These are phyloP conservation scores for Phialophora tarda DNA, from an alignment of 2,329 filamentous ascomycete species.

Conservation along the genomic window DNA sequence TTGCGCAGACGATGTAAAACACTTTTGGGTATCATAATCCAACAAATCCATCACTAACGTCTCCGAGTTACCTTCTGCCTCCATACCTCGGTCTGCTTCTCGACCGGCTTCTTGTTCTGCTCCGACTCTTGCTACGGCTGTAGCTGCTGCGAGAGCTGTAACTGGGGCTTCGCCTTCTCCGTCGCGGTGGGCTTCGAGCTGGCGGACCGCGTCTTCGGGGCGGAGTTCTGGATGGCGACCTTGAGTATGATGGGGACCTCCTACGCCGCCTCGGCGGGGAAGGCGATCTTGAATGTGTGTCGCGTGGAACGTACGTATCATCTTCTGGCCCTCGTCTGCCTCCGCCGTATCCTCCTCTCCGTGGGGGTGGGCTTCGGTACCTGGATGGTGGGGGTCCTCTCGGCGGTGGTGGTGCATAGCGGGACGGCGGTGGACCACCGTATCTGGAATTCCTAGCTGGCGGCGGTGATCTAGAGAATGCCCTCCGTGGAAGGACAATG, in stretches of 20 bases:
- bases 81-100: constrained; percentile 54
- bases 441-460: constrained; percentile 66
- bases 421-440: constrained; percentile 48
- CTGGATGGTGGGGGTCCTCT: constrained; percentile 39
- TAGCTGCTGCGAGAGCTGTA: constrained; percentile 67
- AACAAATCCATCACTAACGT: not conserved
- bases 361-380: constrained; percentile 46
- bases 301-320: constrained; percentile 65
- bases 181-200: constrained; percentile 45
- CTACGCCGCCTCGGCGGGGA: constrained; percentile 47
- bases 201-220: constrained; percentile 47
- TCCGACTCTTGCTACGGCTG: constrained; percentile 57
- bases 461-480: constrained; percentile 80
- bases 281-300: constrained; percentile 50
- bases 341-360: constrained; percentile 47
- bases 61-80: constrained; percentile 35
- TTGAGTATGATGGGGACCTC: constrained; percentile 45
- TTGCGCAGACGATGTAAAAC: not conserved
- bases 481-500: constrained; percentile 82
- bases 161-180: constrained; percentile 64
- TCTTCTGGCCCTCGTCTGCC: constrained; percentile 44
- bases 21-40: constrained; percentile 4
- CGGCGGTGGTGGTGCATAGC: constrained; percentile 43
- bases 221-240: constrained; percentile 52
- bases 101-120: constrained; percentile 58